phyloP scores from a whole-genome alignment of 164 flowering plant species.

The Magnolia officinalis region DNA sequence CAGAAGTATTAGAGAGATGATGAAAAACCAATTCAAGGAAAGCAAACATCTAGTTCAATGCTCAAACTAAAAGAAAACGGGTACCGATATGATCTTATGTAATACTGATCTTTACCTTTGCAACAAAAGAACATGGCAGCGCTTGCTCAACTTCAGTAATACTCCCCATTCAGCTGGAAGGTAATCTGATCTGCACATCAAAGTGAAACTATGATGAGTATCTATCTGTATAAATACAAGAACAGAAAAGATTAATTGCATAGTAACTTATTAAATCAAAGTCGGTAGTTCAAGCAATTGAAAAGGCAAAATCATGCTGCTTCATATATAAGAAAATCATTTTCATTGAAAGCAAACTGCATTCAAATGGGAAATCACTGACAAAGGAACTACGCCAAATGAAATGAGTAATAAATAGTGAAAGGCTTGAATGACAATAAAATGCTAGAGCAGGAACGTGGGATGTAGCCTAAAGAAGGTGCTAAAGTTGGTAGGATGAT shows the following conservation, averaged over 20 bases:
- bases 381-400: no score
- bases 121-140: slow-evolving; percentile 2
- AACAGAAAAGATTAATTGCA: background rate
- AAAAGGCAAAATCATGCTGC: background rate
- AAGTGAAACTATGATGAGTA: background rate
- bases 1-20: no score
- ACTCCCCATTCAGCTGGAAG: slow-evolving; percentile 15
- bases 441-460: no score
- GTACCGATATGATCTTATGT: no score
- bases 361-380: background rate
- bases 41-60: no score
- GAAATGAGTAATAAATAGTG: no score
- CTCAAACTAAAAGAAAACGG: no score
- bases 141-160: slow-evolving; percentile 3
- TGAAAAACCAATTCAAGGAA: no score
- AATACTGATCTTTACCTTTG: slow-evolving; percentile 15
- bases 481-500: background rate
- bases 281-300: background rate
- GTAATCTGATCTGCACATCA: background rate
- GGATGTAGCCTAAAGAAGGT: no score
- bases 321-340: background rate
- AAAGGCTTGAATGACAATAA: no score
- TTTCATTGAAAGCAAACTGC: background rate
- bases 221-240: background rate
- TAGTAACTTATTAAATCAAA: background rate